Base-by-base conservation (phyloP, 2,329 filamentous ascomycete genomes). In the Colletotrichum gigasporum region DNA sequence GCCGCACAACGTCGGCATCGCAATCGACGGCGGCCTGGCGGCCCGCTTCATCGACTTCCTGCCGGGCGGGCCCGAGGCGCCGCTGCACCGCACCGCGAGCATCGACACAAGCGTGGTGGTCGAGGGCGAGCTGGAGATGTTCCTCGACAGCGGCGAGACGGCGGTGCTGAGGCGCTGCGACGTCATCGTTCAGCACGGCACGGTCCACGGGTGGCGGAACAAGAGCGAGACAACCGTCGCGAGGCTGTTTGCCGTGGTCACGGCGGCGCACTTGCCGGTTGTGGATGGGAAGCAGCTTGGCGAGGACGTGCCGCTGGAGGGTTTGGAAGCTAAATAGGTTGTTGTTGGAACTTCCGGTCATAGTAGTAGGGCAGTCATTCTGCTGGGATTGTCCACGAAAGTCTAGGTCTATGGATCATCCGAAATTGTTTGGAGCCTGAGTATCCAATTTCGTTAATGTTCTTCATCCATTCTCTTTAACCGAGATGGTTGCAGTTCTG, bases 31-130 rank as follows among this genome's bases (percentile, higher is more conserved):
- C 30, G 83, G 83, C 26, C 81, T 78, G 0, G 76, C 83, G 1
- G 76, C 79, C 2, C 78, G 82, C 1, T 76, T 82, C 30, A 81
- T 85, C 7, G 83, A 86, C 58, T 60, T 64, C 24, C 80, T 85
- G 64, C 74, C 75, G 0, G 82, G 83, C 0, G 66, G 66, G 0
- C 42, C 37, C 12, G 71, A 10, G 80, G 73, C 47, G 68, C 71
- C 53, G 20, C 82, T 85, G 76, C 85, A 87, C 66, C 79, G 85
- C 10, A 86, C 84, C 0, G 78, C 83, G 67, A 83, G 78, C 37
- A 73, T 87, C 3, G 85, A 87, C 68, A 87, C 83, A 66, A 85
- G 84, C 3, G 77, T 87, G 55, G 78, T 87, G 3, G 68, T 87
- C 6, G 84, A 87, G 67, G 85, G 85, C 1, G 76, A 79, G 68